Evolutionary conservation across 148 eudicot genomes (phyloP), one percentile per base, ranked within the genome.

Genomic region (Gaultheria prostrata): DNA sequence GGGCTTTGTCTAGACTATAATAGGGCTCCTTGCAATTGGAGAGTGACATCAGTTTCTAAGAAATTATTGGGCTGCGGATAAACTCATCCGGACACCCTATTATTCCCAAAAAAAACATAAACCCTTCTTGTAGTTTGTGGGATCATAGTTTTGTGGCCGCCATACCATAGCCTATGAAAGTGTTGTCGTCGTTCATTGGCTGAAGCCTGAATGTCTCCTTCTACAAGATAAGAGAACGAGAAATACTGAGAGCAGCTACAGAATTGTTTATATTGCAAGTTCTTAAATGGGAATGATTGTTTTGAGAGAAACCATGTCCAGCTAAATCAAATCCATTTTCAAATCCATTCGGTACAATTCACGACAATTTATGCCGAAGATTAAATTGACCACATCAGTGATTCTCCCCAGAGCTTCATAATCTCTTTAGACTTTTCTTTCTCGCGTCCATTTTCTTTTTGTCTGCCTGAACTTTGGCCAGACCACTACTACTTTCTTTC

Each of bases 401-500:
- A 71, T 6, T 15, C 5, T 59, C 65, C 71, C 81, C 70, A 17
- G 15, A 80, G n/a, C 61, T 59, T 91, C 89, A 93, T 85, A 93
- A 89, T 91, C 96, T 94, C 91, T 94, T 94, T 89, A 91, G 80
- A 88, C 97, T 95, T 86, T 91, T 92, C 95, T 95, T 95, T 77
- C 98, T 92, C 7, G 95, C 98, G 79, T 93, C 97, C 46, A 94
- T 91, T 89, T 92, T 95, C 91, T 91, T 95, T 83, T 92, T 95
- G 86, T 94, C 98, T 6, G 85, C 88, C 50, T 89, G 95, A 83
- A 83, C 91, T 85, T 93, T 95, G 76, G 73, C 81, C 57, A 78
- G 75, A 24, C 84, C 88, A 24, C 63, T 28, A 59, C 26, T 88
- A 32, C 65, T 89, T 84, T 89, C 94, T 84, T 93, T 93, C 89